Percentiles rank a stretch among this genome's conserved stretches.
Conservation (phyloP, 495 filamentous ascomycete species). For the Trichoderma reesei region DNA sequence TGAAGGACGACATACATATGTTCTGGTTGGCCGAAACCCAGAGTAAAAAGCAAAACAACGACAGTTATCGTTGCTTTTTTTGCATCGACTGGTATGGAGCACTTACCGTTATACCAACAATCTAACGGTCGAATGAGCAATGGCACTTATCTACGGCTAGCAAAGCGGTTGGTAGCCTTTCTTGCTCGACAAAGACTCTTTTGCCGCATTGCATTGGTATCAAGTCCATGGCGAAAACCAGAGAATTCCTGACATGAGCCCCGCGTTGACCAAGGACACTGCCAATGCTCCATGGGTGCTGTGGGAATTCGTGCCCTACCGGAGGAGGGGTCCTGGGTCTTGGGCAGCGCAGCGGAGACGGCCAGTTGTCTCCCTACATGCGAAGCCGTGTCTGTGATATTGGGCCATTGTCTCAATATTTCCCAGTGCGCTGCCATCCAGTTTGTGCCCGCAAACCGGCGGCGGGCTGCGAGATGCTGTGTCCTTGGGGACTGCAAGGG, state of each 20-base stretch:
- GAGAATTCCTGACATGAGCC: no score
- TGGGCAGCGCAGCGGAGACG: neutral
- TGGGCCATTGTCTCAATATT: neutral
- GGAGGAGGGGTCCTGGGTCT: neutral
- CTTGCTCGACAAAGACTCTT: no score
- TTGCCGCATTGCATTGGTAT: no score
- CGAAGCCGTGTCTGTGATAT: neutral
- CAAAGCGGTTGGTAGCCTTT: no score
- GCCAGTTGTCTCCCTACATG: neutral
- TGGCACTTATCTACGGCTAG: no score
- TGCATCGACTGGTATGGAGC: neutral
- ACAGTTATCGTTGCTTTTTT: neutral
- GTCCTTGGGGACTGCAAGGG: neutral
- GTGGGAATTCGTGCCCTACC: neutral
- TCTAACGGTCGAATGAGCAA: neutral
- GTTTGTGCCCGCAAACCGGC: neutral
- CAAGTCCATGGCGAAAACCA: no score
- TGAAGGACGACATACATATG: neutral
- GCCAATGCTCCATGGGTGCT: neutral
- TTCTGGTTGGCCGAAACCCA: neutral
- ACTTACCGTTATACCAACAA: neutral
- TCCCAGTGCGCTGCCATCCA: neutral
- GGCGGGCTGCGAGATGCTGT: neutral
- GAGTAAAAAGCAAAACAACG: no score
- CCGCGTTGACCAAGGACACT: neutral